Evolutionary conservation across 768 basidiomycete genomes (phyloP), one percentile per base, ranked within the genome.

Genomic region (Gymnopilus dilepis): DNA sequence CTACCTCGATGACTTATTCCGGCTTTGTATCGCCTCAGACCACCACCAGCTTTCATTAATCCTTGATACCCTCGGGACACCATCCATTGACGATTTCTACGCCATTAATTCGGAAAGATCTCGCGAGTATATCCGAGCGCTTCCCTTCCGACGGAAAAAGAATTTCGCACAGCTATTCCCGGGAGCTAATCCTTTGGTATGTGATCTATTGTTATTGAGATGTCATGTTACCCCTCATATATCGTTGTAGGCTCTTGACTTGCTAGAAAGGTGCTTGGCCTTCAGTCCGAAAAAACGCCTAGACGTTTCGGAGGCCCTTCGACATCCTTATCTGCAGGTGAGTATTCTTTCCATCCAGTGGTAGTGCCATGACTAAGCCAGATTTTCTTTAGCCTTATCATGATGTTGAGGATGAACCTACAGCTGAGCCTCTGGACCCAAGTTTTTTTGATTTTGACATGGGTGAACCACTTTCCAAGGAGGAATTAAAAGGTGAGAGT

Each of bases 11-110:
- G 13, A 38, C 54, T 65, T 34, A 59, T 40, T 9, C 54, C 43
- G 40, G 37, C 60, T 59, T 58, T 61, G 52, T 26, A 21, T 69
- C 28, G 62, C 57, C 37, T 57, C 72, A 91, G 93, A 98, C 78
- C 95, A 97, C 73, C 90, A 97, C 74, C 97, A 99, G 70, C 83
- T 98, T 7, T 90, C 89, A 6, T 83, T 97, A 58, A 97, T 99
- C 67, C 86, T 97, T 59, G 95, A 97, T 69, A 90, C 96, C n/a
- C 86, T 98, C 37, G 96, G 96, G 0, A 93, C 92, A 2, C 89
- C 91, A 17, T 87, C 90, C 8, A 87, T 97, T 70, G 96, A 97
- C 68, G 95, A 97, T 70, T 97, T 97, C 73, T 94, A 97, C 65
- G 94, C 93, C 6, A 97, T 97, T 70, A 92, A 88, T 19, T 91